Conservation (phyloP, 164 flowering plant species). For the Liriodendron chinense region DNA sequence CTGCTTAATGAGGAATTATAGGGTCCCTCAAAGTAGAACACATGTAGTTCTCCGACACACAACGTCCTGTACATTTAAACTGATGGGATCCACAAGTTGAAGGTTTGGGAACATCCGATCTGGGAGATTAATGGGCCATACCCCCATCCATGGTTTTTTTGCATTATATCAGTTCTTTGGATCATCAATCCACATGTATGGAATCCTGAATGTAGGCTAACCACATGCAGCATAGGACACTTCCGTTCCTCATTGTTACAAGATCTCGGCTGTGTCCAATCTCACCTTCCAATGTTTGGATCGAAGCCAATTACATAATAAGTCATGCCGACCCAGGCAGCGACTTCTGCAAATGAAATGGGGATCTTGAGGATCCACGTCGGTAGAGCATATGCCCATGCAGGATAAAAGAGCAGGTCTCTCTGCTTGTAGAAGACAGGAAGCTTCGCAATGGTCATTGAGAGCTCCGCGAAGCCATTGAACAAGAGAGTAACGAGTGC, state of each 20-base stretch:
- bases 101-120: too few relatives aligned
- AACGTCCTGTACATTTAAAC: too few relatives aligned
- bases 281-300: slow-evolving; percentile 33
- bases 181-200: not conserved
- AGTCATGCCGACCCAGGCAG: slow-evolving; percentile 35
- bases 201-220: not conserved
- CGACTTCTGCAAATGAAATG: slow-evolving; percentile 37
- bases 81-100: too few relatives aligned
- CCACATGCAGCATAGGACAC: not conserved
- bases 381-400: slow-evolving; percentile 57
- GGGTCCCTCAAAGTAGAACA: too few relatives aligned
- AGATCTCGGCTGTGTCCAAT: not conserved
- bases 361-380: slow-evolving; percentile 56
- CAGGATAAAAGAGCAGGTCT: slow-evolving; percentile 47
- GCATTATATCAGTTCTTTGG: not conserved
- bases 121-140: too few relatives aligned
- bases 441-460: slow-evolving; percentile 39
- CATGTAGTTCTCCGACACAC: too few relatives aligned
- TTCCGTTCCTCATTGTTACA: not conserved
- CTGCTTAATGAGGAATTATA: not conserved
- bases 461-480: slow-evolving; percentile 43
- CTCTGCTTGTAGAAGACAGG: slow-evolving; percentile 66
- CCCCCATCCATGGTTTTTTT: too few relatives aligned
- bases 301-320: slow-evolving; percentile 58
- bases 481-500: slow-evolving; percentile 25